These are phyloP conservation scores for Raddia distichophylla DNA, from an alignment of 176 grass and related monocot species.

Conservation along the genomic window DNA sequence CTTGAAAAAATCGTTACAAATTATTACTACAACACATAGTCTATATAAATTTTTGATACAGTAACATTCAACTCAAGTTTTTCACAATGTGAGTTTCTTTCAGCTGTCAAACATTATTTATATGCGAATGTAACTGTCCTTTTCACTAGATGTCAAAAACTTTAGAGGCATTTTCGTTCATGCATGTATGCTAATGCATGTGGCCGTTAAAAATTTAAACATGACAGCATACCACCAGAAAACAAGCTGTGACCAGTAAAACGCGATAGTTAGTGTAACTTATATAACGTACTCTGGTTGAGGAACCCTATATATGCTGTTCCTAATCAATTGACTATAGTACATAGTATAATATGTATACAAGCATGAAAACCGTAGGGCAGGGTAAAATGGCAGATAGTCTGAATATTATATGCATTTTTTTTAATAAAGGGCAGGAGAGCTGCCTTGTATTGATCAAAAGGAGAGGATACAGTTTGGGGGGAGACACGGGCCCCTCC, in stretches of 20 bases:
- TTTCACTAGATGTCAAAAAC: background rate
- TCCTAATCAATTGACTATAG: background rate
- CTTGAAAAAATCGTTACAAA: too few species aligned
- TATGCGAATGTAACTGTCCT: slow-evolving; percentile 6
- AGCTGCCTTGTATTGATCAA: too few species aligned
- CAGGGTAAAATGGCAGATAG: slow-evolving; percentile 1
- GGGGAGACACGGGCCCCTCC: too few species aligned
- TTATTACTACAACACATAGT: too few species aligned
- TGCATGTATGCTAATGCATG: background rate
- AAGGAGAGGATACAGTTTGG: too few species aligned
- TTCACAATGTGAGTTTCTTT: background rate
- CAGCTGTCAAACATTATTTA: background rate
- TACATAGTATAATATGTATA: background rate
- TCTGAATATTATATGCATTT: background rate
- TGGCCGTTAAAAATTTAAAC: background rate
- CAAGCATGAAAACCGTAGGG: background rate
- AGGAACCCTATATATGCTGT: background rate
- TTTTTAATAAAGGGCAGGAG: too few species aligned
- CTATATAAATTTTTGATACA: too few species aligned
- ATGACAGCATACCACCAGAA: background rate
- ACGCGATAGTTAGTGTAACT: background rate
- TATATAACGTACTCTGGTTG: background rate
- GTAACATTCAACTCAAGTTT: background rate
- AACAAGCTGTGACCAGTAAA: background rate
- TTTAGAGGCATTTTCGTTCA: background rate